These are phyloP conservation scores for Salix viminalis DNA, from an alignment of 345 rosid genomes.

Conservation along the genomic window DNA sequence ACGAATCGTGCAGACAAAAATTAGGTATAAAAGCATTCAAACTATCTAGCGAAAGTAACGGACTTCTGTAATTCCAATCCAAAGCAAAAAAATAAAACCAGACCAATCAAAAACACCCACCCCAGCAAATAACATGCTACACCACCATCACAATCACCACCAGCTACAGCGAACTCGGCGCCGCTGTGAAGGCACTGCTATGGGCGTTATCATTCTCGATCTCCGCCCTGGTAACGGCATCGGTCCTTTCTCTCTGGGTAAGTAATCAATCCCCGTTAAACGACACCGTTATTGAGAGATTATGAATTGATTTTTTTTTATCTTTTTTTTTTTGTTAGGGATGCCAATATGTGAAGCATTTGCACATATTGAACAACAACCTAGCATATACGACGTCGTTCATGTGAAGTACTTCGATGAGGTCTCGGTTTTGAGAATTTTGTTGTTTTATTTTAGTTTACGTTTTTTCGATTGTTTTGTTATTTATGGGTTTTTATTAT, in stretches of 20 bases:
- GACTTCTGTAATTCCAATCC: no score
- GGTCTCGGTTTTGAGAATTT: conserved; percentile 34
- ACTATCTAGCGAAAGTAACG: no score
- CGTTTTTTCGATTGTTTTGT: neutral
- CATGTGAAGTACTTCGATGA: conserved; percentile 89
- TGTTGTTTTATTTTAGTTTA: neutral
- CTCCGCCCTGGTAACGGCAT: conserved; percentile 91
- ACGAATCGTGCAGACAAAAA: no score
- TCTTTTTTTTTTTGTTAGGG: conserved; percentile 33
- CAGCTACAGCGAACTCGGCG: conserved; percentile 54
- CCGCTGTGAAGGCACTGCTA: conserved; percentile 96
- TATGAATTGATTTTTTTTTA: neutral
- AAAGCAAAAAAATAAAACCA: no score
- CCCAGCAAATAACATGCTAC: neutral
- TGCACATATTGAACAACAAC: conserved; percentile 87
- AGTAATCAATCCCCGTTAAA: neutral
- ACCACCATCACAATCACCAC: conserved; percentile 16
- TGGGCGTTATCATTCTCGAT: conserved; percentile 93
- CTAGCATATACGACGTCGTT: conserved; percentile 89
- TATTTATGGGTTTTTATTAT: neutral
- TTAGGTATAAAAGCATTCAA: no score
- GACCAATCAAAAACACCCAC: no score
- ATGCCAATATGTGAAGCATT: conserved; percentile 96
- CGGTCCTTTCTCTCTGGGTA: conserved; percentile 92
- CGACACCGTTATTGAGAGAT: no score